Conservation (phyloP, 2,329 filamentous ascomycete species). For the Emmonsiellopsis sp. region DNA sequence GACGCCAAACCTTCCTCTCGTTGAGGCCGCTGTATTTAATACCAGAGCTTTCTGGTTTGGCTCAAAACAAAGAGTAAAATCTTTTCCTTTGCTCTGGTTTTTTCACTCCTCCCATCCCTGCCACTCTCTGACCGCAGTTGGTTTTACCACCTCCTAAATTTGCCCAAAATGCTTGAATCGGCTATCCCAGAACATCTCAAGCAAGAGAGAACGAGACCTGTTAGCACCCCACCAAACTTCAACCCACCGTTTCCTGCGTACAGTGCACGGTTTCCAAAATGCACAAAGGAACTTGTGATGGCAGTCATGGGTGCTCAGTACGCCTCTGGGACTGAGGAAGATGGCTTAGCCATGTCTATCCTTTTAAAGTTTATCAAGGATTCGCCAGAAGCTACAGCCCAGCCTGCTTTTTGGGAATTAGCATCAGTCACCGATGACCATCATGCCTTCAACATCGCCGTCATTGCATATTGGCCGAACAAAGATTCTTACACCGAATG, state of each 20-base stretch:
- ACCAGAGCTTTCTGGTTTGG: too few species aligned
- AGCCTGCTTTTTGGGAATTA: slow-evolving; percentile 21
- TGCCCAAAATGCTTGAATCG: slow-evolving; percentile 8
- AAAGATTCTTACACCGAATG: slow-evolving; percentile 22
- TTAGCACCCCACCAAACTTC: slow-evolving; percentile 6
- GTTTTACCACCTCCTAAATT: too few species aligned
- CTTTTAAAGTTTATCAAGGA: slow-evolving; percentile 8
- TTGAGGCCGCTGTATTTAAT: too few species aligned
- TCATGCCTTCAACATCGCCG: slow-evolving; percentile 26
- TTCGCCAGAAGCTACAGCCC: background rate
- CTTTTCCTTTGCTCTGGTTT: too few species aligned
- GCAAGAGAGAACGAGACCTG: slow-evolving; percentile 7
- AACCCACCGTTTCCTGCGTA: slow-evolving; percentile 8
- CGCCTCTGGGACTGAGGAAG: slow-evolving; percentile 4
- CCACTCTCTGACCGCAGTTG: too few species aligned
- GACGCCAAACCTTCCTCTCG: too few species aligned
- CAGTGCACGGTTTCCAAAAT: slow-evolving; percentile 22
- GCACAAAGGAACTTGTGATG: slow-evolving; percentile 24
- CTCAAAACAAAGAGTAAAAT: too few species aligned
- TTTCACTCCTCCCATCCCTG: too few species aligned
- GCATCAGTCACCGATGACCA: slow-evolving; percentile 24
- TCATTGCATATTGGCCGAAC: slow-evolving; percentile 33
- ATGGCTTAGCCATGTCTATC: slow-evolving; percentile 10
- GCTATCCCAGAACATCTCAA: slow-evolving; percentile 7
- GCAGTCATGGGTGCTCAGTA: slow-evolving; percentile 27